Percentiles rank a stretch among this genome's conserved stretches.
Evolutionary conservation across 805 yeast genomes (phyloP).

Genomic region (Saccharomycopsis fodiens): DNA sequence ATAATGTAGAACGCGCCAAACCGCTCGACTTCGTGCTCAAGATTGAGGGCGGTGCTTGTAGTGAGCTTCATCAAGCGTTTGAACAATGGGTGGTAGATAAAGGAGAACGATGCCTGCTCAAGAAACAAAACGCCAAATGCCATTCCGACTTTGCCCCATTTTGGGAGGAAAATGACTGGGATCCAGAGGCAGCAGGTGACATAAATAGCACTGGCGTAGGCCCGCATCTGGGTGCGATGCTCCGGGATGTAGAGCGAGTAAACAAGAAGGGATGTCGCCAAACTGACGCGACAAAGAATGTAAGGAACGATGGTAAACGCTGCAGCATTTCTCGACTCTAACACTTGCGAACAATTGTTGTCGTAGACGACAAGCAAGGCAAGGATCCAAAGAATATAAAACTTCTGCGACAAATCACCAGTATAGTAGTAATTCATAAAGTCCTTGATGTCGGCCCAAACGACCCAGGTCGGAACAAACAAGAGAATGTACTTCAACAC

Average conservation of each 20-base stretch:
- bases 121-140: constrained; percentile 33
- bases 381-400: constrained; percentile 46
- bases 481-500: constrained; percentile 41
- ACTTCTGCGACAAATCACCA: constrained; percentile 50
- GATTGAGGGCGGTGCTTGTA: constrained; percentile 52
- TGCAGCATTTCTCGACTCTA: constrained; percentile 31
- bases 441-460: constrained; percentile 60
- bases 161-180: constrained; percentile 40
- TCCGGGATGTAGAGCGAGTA: constrained; percentile 40
- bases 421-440: constrained; percentile 56
- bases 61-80: constrained; percentile 33
- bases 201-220: constrained; percentile 29
- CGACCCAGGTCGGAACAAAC: constrained; percentile 53
- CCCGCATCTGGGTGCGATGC: constrained; percentile 42
- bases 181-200: constrained; percentile 41
- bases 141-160: constrained; percentile 40
- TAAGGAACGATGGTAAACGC: constrained; percentile 35
- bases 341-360: constrained; percentile 37
- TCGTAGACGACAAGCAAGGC: constrained; percentile 41
- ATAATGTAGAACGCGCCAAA: constrained; percentile 50
- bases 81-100: constrained; percentile 40
- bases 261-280: constrained; percentile 26
- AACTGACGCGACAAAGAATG: constrained; percentile 32
- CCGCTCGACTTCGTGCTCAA: constrained; percentile 62
- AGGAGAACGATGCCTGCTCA: constrained; percentile 34